These are phyloP conservation scores for Nakazawaea peltata DNA, from an alignment of 805 yeast genomes.

Conservation along the genomic window DNA sequence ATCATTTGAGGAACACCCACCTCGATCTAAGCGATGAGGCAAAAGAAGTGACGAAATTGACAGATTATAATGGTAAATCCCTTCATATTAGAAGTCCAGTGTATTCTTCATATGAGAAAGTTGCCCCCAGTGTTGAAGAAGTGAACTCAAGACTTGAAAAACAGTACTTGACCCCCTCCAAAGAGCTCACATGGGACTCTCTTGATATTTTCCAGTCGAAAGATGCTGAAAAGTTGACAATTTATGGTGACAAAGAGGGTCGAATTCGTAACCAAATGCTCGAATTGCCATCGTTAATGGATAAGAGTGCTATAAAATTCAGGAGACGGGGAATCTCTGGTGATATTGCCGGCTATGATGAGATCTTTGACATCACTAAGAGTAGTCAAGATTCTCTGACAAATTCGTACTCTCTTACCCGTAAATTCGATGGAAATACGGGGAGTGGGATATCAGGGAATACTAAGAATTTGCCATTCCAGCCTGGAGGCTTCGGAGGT, in stretches of 20 bases:
- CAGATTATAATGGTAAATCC: no score
- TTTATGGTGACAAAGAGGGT: slow-evolving; percentile 14
- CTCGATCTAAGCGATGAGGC: no score
- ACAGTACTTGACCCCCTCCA: slow-evolving; percentile 55
- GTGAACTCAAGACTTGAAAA: slow-evolving; percentile 19
- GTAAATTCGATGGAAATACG: slow-evolving; percentile 57
- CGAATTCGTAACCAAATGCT: slow-evolving; percentile 41
- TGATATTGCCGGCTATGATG: slow-evolving; percentile 49
- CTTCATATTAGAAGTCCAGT: no score
- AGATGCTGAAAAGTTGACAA: slow-evolving; percentile 13
- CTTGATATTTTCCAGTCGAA: slow-evolving; percentile 62
- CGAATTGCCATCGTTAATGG: slow-evolving; percentile 49
- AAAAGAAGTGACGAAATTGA: no score
- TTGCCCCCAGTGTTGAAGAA: slow-evolving; percentile 6
- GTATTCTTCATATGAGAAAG: slow-evolving; percentile 6
- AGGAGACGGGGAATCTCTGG: slow-evolving; percentile 75
- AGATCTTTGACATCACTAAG: slow-evolving; percentile 45
- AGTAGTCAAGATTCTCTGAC: slow-evolving; percentile 43
- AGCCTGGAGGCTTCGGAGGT: slow-evolving; percentile 71
- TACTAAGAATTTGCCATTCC: slow-evolving; percentile 74
- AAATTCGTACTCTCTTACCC: slow-evolving; percentile 63
- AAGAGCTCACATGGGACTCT: slow-evolving; percentile 59
- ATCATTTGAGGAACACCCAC: no score
- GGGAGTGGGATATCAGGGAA: slow-evolving; percentile 56
- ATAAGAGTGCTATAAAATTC: slow-evolving; percentile 60